Evolutionary conservation across 2,329 filamentous ascomycete species (phyloP).

Genomic region (Penicillium sclerotigenum): DNA sequence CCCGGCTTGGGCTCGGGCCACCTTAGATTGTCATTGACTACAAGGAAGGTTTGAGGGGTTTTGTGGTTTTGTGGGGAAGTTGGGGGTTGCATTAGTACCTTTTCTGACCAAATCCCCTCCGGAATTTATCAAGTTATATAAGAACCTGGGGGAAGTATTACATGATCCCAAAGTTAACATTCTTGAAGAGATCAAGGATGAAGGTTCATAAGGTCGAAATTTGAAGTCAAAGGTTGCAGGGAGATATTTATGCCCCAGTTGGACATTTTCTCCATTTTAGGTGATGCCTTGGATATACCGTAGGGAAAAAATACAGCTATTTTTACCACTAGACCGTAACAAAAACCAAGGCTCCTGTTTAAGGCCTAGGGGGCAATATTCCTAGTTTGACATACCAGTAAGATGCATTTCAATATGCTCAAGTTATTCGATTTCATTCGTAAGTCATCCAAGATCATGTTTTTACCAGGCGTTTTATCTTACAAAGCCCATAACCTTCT

Average conservation of each 20-base stretch:
- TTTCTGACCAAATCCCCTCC: neutral
- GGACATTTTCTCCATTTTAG: no score
- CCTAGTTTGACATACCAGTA: no score
- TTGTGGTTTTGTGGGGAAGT: slow-evolving; percentile 10
- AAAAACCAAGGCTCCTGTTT: no score
- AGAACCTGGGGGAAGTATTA: neutral
- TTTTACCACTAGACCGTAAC: no score
- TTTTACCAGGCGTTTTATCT: neutral
- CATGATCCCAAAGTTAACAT: neutral
- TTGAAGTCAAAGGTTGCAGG: neutral
- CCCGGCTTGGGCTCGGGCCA: neutral
- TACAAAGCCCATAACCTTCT: neutral
- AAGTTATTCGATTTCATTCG: neutral
- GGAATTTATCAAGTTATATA: neutral
- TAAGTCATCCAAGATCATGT: neutral
- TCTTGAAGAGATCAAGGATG: neutral
- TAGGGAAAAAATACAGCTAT: no score
- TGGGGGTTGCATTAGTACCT: neutral
- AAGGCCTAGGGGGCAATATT: no score
- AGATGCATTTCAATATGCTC: neutral
- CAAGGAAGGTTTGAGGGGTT: slow-evolving; percentile 9
- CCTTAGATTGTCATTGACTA: slow-evolving; percentile 17
- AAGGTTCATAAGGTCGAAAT: neutral
- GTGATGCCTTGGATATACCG: neutral
- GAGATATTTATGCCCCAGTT: neutral